Percentiles rank a stretch among this genome's conserved stretches.
phyloP scores from a whole-genome alignment of 768 basidiomycete species.

The Leccinum obscurum region DNA sequence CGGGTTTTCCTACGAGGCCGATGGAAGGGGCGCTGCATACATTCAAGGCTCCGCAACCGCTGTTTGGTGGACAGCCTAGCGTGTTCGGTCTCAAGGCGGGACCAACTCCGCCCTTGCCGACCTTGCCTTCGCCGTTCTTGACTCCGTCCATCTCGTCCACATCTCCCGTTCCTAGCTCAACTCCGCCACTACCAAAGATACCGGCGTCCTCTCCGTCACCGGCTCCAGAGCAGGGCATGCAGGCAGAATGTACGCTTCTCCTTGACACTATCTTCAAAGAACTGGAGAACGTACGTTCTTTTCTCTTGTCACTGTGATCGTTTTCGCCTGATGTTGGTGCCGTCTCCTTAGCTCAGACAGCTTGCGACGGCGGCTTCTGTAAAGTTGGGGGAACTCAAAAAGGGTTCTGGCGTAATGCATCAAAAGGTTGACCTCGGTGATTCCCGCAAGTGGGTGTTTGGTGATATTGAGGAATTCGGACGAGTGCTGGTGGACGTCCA shows the following conservation, averaged over 20 bases:
- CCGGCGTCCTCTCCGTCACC: conserved; percentile 11
- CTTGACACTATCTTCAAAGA: conserved; percentile 49
- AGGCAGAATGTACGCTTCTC: conserved; percentile 58
- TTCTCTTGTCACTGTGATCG: background rate
- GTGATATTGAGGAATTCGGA: conserved; percentile 54
- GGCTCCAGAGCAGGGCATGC: conserved; percentile 60
- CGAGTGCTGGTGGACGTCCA: conserved; percentile 37
- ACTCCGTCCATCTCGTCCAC: background rate
- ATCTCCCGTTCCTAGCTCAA: conserved; percentile 4
- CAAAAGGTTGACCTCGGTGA: conserved; percentile 48
- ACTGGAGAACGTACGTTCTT: conserved; percentile 54
- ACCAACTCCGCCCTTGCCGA: conserved; percentile 1
- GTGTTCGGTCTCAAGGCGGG: conserved; percentile 6
- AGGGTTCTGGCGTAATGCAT: conserved; percentile 39
- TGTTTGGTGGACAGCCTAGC: conserved; percentile 16
- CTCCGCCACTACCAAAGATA: conserved; percentile 2
- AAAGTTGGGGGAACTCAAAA: conserved; percentile 37
- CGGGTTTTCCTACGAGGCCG: conserved; percentile 7
- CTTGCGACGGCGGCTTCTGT: conserved; percentile 40
- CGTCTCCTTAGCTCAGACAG: conserved; percentile 41
- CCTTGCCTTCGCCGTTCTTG: conserved; percentile 3
- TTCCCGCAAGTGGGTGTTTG: conserved; percentile 51
- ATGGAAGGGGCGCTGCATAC: conserved; percentile 1
- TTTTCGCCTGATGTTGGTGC: background rate
- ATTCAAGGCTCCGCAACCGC: conserved; percentile 4